phyloP scores from a whole-genome alignment of 805 yeast species.

The Candida maris region DNA sequence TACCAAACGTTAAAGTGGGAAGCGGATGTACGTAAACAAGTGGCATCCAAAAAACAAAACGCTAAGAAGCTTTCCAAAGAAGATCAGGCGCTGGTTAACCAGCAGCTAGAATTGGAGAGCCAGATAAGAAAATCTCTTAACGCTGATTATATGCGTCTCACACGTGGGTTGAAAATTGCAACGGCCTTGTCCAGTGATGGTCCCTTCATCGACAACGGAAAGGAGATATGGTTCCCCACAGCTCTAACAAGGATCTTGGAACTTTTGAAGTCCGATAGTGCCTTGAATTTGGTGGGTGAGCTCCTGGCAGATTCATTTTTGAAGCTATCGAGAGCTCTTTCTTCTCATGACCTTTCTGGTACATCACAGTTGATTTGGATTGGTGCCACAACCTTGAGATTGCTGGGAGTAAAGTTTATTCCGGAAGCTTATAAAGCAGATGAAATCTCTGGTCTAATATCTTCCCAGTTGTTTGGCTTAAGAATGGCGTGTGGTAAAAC shows the following conservation, averaged over 20 bases:
- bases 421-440: slow-evolving; percentile 47
- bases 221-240: slow-evolving; percentile 65
- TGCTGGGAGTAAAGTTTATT: slow-evolving; percentile 43
- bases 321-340: slow-evolving; percentile 46
- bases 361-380: slow-evolving; percentile 41
- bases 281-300: slow-evolving; percentile 31
- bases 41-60: slow-evolving; percentile 42
- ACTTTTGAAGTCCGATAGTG: slow-evolving; percentile 36
- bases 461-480: slow-evolving; percentile 70
- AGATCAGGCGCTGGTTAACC: slow-evolving; percentile 60
- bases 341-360: slow-evolving; percentile 46
- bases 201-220: slow-evolving; percentile 57
- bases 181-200: slow-evolving; percentile 50
- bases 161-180: slow-evolving; percentile 52
- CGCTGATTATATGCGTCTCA: slow-evolving; percentile 33
- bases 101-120: slow-evolving; percentile 62
- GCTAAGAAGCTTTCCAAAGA: slow-evolving; percentile 70
- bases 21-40: slow-evolving; percentile 70
- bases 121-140: slow-evolving; percentile 48
- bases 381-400: slow-evolving; percentile 69
- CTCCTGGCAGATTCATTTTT: slow-evolving; percentile 50
- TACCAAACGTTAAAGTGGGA: slow-evolving; percentile 91
- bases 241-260: slow-evolving; percentile 51
- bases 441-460: slow-evolving; percentile 48
- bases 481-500: slow-evolving; percentile 71